Percentiles rank a stretch among this genome's conserved stretches.
phyloP scores from a whole-genome alignment of 768 basidiomycete genomes.

The Lactarius deliciosus region DNA sequence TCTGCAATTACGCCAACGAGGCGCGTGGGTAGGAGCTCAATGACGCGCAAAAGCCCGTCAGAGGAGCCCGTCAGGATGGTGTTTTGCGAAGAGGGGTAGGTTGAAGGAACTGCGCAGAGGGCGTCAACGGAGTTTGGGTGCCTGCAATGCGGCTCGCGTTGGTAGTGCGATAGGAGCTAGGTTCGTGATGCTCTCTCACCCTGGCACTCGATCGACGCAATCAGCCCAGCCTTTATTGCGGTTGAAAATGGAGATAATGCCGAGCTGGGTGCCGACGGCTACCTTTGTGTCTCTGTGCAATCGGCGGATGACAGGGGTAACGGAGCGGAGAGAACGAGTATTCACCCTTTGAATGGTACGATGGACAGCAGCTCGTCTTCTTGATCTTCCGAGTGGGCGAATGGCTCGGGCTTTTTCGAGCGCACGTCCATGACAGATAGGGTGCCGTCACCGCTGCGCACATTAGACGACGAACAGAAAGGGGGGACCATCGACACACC shows the following conservation, averaged over 20 bases:
- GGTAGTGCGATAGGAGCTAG: constrained; percentile 18
- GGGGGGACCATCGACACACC: constrained; percentile 49
- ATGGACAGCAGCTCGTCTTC: constrained; percentile 92
- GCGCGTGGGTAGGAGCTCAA: constrained; percentile 86
- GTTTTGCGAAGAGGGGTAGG: constrained; percentile 62
- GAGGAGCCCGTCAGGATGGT: constrained; percentile 87
- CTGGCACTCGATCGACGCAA: constrained; percentile 87
- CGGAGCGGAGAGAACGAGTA: constrained; percentile 17
- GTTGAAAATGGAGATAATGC: constrained; percentile 89
- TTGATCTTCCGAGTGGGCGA: constrained; percentile 91
- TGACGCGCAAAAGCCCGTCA: constrained; percentile 85
- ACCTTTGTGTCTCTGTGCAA: constrained; percentile 65
- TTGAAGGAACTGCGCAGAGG: constrained; percentile 67
- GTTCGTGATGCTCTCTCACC: constrained; percentile 46
- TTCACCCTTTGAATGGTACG: constrained; percentile 78
- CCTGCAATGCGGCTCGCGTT: constrained; percentile 40
- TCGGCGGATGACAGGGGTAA: neutral
- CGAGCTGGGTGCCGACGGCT: constrained; percentile 86
- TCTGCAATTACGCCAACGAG: constrained; percentile 88
- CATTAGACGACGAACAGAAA: neutral
- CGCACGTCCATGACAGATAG: constrained; percentile 91
- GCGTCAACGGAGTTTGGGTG: constrained; percentile 92
- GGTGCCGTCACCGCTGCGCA: constrained; percentile 77
- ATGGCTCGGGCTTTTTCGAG: constrained; percentile 71
- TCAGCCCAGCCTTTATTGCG: constrained; percentile 86